A percentile compares a stretch with the other conserved stretches of the same genome.
phyloP scores from a whole-genome alignment of 163 green algal species.

The Chlamydomonas reinhardtii region DNA sequence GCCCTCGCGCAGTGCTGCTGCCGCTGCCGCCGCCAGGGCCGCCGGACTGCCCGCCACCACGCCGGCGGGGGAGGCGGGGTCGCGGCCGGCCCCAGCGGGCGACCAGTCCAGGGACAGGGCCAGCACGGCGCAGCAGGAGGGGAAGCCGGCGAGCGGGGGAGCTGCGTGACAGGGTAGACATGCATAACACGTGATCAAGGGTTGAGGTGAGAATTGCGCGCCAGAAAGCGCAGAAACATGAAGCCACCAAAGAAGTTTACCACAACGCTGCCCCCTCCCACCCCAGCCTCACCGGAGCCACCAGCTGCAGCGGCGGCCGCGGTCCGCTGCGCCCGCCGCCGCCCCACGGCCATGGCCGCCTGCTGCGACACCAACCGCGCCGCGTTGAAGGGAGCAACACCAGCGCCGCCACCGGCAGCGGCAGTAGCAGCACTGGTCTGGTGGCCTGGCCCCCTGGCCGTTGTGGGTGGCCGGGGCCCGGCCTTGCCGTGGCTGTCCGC shows the following conservation, averaged over 20 bases:
- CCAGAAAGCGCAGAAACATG: too few relatives aligned
- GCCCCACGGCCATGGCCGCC: background rate
- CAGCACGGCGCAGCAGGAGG: background rate
- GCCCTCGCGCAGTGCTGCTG: background rate
- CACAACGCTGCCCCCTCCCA: too few relatives aligned
- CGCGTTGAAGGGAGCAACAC: conserved; percentile 11
- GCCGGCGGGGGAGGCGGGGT: background rate
- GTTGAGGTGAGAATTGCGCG: too few relatives aligned
- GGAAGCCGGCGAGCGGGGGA: too few relatives aligned
- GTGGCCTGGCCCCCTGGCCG: too few relatives aligned
- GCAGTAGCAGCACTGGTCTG: background rate
- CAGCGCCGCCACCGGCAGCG: background rate
- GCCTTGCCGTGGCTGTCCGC: background rate
- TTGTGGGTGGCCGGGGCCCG: background rate
- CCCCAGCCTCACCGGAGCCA: too few relatives aligned
- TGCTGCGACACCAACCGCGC: conserved; percentile 23
- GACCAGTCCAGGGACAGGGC: background rate
- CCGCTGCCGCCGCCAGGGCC: background rate
- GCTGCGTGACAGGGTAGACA: too few relatives aligned
- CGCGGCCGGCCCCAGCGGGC: too few relatives aligned
- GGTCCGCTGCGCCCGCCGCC: too few relatives aligned
- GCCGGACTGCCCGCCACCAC: background rate
- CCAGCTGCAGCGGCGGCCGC: too few relatives aligned
- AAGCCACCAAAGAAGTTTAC: too few relatives aligned
- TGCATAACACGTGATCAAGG: too few relatives aligned